A percentile compares a stretch with the other conserved stretches of the same genome.
Conservation (phyloP, 306 rosid species). For the Rosa multiflora region DNA sequence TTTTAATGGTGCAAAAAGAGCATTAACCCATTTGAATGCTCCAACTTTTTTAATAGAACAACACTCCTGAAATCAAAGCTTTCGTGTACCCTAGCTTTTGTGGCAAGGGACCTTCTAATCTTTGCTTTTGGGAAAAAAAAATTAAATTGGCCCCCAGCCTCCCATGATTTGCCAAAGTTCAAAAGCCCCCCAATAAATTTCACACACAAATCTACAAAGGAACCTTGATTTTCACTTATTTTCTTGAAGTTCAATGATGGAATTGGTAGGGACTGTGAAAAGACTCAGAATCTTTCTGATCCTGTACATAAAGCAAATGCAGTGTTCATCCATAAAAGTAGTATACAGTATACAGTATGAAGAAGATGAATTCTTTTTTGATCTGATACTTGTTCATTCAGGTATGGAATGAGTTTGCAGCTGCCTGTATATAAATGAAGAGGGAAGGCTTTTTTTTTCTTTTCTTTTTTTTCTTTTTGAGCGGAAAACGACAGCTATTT, state of each 20-base stretch:
- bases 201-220: not conserved
- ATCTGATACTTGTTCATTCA: not conserved
- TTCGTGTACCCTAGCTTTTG: not conserved
- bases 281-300: not conserved
- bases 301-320: not conserved
- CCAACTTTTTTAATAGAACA: not conserved
- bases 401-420: not conserved
- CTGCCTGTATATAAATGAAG: not conserved
- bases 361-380: not conserved
- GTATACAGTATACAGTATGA: not conserved
- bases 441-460: not conserved
- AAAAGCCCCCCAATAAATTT: not conserved
- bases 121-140: not conserved
- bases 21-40: conserved; percentile 7
- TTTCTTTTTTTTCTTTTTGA: too few relatives aligned
- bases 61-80: not conserved
- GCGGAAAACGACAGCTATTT: too few relatives aligned
- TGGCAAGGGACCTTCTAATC: conserved; percentile 12
- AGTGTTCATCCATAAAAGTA: not conserved
- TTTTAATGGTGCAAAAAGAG: conserved; percentile 53
- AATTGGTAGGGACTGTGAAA: conserved; percentile 7
- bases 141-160: not conserved
- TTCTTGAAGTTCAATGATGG: not conserved
- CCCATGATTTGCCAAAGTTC: conserved; percentile 3
- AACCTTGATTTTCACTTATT: not conserved